Evolutionary conservation across 192 early-diverging fungal genomes (phyloP), one percentile per base, ranked within the genome.

Genomic region (Coemansia sp.): DNA sequence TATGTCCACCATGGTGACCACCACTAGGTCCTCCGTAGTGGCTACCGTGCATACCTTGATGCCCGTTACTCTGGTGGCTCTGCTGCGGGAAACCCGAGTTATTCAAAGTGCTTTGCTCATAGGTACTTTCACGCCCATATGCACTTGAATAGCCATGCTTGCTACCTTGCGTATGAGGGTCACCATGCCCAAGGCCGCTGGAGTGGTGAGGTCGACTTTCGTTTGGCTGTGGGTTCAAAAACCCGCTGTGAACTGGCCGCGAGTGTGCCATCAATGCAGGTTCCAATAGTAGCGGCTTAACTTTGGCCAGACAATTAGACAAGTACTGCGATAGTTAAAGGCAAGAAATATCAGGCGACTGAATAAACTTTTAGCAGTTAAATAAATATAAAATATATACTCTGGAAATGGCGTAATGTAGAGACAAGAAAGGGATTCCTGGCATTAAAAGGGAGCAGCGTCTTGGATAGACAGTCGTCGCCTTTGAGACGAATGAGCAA

Each of bases 211-310:
- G 53, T 57, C 53, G 53, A 32, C 53, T 57, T 57, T 57, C 53
- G 53, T 57, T 17, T 57, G 53, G 29, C 55, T 58, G 55, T 15
- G 55, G 55, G 55, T 58, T 58, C 55, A 58, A 29, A 58, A 58
- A 58, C 31, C 55, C 55, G 15, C 55, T 58, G 29, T 58, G 55
- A 58, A 58, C 55, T 34, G 55, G 55, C 55, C 55, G 55, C 55
- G 55, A 31, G 55, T 58, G 55, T 58, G 55, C 55, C 55, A 58
- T 58, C 15, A 58, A 58, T 58, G 11, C 0, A 29, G 9, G 51
- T 29, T 4, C 25, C 3, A 27, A 9, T 50, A 10, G 51, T 53
- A 53, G 51, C 29, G 29, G 46, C 46, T 48, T 48, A 5, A n/a
- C n/a, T 8, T 48, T 21, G 46, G 19, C 7, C 8, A 21, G 19